Evolutionary conservation across 2,329 filamentous ascomycete species (phyloP).

Genomic region (Beauveria medogensis): DNA sequence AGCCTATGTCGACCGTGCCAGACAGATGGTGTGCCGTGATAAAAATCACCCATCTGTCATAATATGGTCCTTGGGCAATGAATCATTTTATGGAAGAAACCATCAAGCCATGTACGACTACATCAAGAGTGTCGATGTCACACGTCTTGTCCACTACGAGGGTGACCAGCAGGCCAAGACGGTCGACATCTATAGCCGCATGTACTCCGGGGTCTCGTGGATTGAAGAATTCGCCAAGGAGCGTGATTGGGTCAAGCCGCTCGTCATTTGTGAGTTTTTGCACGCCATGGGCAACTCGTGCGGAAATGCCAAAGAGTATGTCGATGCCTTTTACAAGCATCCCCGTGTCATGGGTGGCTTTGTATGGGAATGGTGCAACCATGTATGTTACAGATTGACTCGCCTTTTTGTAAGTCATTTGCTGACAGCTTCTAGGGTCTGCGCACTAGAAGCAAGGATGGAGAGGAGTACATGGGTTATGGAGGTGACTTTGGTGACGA

Average conservation of each 20-base stretch:
- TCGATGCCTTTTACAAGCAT: constrained; percentile 53
- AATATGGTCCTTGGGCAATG: constrained; percentile 66
- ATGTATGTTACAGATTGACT: constrained; percentile 26
- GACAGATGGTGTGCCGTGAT: constrained; percentile 53
- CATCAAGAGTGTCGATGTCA: constrained; percentile 48
- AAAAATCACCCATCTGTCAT: constrained; percentile 57
- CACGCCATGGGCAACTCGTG: constrained; percentile 68
- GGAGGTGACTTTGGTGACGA: constrained; percentile 55
- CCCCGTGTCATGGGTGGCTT: constrained; percentile 50
- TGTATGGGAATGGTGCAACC: constrained; percentile 58
- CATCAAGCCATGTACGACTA: constrained; percentile 60
- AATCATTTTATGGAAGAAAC: constrained; percentile 62
- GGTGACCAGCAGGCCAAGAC: constrained; percentile 49
- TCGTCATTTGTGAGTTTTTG: constrained; percentile 48
- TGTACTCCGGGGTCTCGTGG: constrained; percentile 52
- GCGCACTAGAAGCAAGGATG: constrained; percentile 33
- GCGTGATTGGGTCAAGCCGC: constrained; percentile 42
- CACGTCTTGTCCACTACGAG: constrained; percentile 58
- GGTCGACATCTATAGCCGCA: constrained; percentile 56
- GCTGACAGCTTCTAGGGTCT: constrained; percentile 26
- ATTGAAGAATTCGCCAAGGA: constrained; percentile 32
- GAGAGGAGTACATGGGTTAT: constrained; percentile 45
- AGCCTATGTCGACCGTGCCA: constrained; percentile 59
- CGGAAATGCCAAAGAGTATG: constrained; percentile 58
- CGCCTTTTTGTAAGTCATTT: too few species aligned